Base-by-base conservation (phyloP, 768 basidiomycete species). In the Leucosporidium creatinivorum region DNA sequence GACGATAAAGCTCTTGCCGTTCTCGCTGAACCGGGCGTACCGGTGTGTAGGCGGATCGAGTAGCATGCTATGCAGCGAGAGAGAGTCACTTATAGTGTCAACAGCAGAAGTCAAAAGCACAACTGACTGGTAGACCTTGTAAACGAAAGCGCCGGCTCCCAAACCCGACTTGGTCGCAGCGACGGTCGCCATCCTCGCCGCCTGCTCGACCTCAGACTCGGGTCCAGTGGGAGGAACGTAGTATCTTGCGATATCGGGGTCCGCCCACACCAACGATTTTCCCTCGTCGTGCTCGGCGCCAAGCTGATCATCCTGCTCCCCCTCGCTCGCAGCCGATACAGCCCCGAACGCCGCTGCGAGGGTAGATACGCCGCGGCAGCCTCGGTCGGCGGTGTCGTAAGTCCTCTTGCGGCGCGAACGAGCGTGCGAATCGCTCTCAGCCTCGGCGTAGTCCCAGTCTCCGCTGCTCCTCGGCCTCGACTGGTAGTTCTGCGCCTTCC, bases 71-170 rank as follows among this genome's bases (percentile, higher is more conserved):
- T 25, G 4, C 26, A 17, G 25, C 17, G 25, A 26, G 5, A 28
- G 23, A 51, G 49, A 50, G 4, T 50, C 17, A 4, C 15, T 50
- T n/a, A 17, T 4, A 50, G 17, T 4, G 6, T 50, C 6, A 19
- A 50, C 6, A 50, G 19, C n/a, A 50, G 49, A 15, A n/a, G n/a
- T n/a, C n/a, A n/a, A n/a, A n/a, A 4, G 31, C 12, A 10, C 23
- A 58, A 10, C 57, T n/a, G 13, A 58, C 57, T 59, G 26, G 26
- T 59, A 59, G n/a, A 48, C 44, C 44, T 59, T 59, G 44, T 59
- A 59, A 0, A 59, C 58, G 44, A 59, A 59, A 4, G 58, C 58
- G 26, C 58, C 58, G 0, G 44, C 44, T 39, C 58, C 58, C 18
- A 44, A 25, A 6, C 58, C 58, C n/a, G 58, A 28, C 44, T 59